Evolutionary conservation across 78 protist species (phyloP).

Genomic region (Mantamonas sphyraenae): DNA sequence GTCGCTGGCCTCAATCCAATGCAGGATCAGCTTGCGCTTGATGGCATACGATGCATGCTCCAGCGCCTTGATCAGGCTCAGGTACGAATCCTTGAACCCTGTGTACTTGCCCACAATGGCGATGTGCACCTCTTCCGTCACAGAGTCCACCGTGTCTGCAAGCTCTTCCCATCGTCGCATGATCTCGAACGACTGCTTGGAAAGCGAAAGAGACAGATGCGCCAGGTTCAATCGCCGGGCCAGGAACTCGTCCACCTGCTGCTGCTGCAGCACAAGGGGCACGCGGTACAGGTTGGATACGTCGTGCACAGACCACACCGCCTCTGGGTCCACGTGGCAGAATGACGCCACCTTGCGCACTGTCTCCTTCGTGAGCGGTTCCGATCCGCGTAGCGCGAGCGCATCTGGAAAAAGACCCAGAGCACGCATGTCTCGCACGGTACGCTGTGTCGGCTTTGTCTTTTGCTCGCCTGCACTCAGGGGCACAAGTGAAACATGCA

Average conservation of each 20-base stretch:
- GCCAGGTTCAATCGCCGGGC: too few species aligned
- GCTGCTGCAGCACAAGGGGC: not conserved
- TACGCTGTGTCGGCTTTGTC: slow-evolving; percentile 97
- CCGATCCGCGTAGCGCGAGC: slow-evolving; percentile 71
- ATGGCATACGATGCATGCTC: slow-evolving; percentile 65
- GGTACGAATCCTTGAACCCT: slow-evolving; percentile 75
- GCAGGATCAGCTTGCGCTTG: slow-evolving; percentile 43
- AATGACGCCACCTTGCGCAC: slow-evolving; percentile 69
- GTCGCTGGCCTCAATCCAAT: slow-evolving; percentile 35
- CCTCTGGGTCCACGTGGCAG: slow-evolving; percentile 76
- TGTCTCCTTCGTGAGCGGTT: slow-evolving; percentile 42
- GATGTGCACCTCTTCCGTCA: slow-evolving; percentile 11
- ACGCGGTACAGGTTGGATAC: slow-evolving; percentile 73
- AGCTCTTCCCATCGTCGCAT: slow-evolving; percentile 40
- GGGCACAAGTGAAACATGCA: slow-evolving; percentile 75
- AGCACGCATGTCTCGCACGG: slow-evolving; percentile 73
- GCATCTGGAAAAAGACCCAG: slow-evolving; percentile 88
- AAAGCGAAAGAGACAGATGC: too few species aligned
- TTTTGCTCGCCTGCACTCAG: slow-evolving; percentile 85
- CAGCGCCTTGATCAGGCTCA: slow-evolving; percentile 71
- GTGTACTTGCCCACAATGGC: slow-evolving; percentile 93
- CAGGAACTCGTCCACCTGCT: not conserved
- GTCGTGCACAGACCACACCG: slow-evolving; percentile 78
- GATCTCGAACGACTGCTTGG: too few species aligned
- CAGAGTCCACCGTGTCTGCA: slow-evolving; percentile 29